phyloP scores from a whole-genome alignment of 2,329 filamentous ascomycete genomes.

The Diplocarpon mali region DNA sequence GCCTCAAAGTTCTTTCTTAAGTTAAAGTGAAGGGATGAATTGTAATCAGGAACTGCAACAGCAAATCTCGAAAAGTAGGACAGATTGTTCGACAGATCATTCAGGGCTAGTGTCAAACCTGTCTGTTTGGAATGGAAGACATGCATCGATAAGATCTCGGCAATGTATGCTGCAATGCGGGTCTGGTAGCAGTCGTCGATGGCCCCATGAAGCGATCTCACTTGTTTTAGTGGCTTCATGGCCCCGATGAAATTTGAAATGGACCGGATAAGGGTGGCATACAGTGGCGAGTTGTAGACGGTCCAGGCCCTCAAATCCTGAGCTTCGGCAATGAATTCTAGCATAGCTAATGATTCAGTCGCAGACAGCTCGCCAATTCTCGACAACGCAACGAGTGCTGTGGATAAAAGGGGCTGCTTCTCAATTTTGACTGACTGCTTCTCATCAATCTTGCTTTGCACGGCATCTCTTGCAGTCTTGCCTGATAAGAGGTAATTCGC shows the following conservation, averaged over 20 bases:
- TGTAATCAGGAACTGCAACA: constrained; percentile 71
- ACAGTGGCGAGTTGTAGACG: constrained; percentile 65
- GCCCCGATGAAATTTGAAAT: constrained; percentile 59
- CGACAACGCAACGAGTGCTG: constrained; percentile 60
- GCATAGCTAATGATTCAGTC: constrained; percentile 59
- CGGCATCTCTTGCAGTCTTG: constrained; percentile 65
- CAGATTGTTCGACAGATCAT: constrained; percentile 61
- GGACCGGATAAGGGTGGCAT: constrained; percentile 60
- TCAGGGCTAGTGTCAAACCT: constrained; percentile 55
- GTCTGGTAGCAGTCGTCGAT: constrained; percentile 42
- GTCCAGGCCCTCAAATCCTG: constrained; percentile 97
- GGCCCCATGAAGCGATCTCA: constrained; percentile 32
- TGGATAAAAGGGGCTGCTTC: constrained; percentile 61
- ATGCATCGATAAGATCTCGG: constrained; percentile 84
- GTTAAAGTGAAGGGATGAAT: constrained; percentile 75
- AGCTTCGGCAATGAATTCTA: constrained; percentile 78
- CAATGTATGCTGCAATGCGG: constrained; percentile 68
- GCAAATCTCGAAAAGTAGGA: constrained; percentile 72
- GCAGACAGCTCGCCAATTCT: constrained; percentile 52
- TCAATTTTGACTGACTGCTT: constrained; percentile 34
- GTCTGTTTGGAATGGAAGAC: constrained; percentile 75
- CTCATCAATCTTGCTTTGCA: constrained; percentile 40
- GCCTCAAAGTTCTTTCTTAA: constrained; percentile 74
- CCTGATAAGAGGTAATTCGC: constrained; percentile 87
- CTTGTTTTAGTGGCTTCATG: constrained; percentile 40